A percentile compares a stretch with the other conserved stretches of the same genome.
These are phyloP conservation scores for Alnus glutinosa DNA, from an alignment of 306 rosid genomes.

Conservation along the genomic window DNA sequence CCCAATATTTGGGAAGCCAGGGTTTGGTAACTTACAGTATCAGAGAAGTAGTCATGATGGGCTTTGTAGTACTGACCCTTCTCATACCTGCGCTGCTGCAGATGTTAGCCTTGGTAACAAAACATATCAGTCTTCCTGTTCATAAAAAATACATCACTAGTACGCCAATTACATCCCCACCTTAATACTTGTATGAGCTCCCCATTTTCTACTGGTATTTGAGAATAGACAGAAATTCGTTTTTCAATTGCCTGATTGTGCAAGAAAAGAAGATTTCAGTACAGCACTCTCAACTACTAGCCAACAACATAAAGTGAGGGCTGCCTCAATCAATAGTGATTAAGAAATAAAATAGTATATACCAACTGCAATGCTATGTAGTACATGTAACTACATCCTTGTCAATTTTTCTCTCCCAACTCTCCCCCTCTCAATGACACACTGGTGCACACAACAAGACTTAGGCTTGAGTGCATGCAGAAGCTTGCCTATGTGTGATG, in stretches of 20 bases:
- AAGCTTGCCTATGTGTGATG: not conserved
- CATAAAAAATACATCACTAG: constrained; percentile 8
- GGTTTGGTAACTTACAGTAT: constrained; percentile 64
- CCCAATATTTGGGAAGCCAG: not conserved
- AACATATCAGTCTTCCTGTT: constrained; percentile 24
- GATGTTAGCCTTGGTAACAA: constrained; percentile 62
- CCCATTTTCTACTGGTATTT: constrained; percentile 90
- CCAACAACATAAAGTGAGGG: not conserved
- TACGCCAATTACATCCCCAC: constrained; percentile 51
- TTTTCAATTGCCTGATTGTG: constrained; percentile 87
- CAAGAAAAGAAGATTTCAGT: constrained; percentile 35
- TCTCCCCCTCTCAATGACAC: not conserved
- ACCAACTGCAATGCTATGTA: not conserved
- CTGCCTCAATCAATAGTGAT: not conserved
- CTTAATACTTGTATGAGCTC: constrained; percentile 93
- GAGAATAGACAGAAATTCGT: constrained; percentile 88
- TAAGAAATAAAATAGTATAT: not conserved
- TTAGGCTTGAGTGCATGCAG: not conserved
- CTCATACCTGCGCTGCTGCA: constrained; percentile 97
- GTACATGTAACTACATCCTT: not conserved
- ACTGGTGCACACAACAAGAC: not conserved
- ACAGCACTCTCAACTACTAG: constrained; percentile 13
- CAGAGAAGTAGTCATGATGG: constrained; percentile 97
- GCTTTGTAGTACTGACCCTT: constrained; percentile 83
- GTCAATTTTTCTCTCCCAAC: not conserved